phyloP scores from a whole-genome alignment of 495 filamentous ascomycete species.

The Letharia lupina region DNA sequence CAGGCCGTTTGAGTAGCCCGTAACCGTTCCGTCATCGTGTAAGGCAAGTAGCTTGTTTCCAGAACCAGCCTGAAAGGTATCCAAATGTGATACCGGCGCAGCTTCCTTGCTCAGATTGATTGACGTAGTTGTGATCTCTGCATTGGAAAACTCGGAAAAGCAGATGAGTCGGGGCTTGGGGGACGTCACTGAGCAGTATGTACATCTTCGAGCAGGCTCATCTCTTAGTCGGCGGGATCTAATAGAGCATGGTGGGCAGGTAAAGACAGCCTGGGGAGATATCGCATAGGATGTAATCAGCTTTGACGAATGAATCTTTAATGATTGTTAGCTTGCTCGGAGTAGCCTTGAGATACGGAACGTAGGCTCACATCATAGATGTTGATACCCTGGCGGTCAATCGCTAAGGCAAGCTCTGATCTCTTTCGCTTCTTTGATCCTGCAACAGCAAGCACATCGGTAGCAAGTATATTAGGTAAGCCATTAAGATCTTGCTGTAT shows the following conservation, averaged over 20 bases:
- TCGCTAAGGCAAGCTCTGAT: constrained; percentile 71
- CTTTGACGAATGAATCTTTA: constrained; percentile 67
- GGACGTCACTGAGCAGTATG: constrained; percentile 49
- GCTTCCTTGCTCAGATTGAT: constrained; percentile 9
- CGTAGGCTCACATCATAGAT: constrained; percentile 70
- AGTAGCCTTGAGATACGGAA: not conserved
- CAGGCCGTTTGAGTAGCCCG: constrained; percentile 14
- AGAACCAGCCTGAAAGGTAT: not conserved
- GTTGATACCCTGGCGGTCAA: constrained; percentile 86
- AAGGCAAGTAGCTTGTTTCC: constrained; percentile 36
- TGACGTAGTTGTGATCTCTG: constrained; percentile 12
- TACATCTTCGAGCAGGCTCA: constrained; percentile 55
- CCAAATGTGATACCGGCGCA: constrained; percentile 31
- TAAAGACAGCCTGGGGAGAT: constrained; percentile 70
- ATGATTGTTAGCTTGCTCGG: constrained; percentile 22
- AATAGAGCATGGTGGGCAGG: constrained; percentile 68
- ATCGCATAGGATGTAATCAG: constrained; percentile 78
- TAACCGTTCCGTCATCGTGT: constrained; percentile 35
- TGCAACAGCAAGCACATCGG: constrained; percentile 62
- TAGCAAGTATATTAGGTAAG: constrained; percentile 49
- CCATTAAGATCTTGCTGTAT: constrained; percentile 58
- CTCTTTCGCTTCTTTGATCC: constrained; percentile 78
- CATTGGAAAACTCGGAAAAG: constrained; percentile 37
- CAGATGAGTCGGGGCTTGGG: constrained; percentile 44
- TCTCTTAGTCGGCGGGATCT: constrained; percentile 48